A percentile compares a stretch with the other conserved stretches of the same genome.
These are phyloP conservation scores for Luzula sylvatica DNA, from an alignment of 176 grass and related monocot genomes.

Conservation along the genomic window DNA sequence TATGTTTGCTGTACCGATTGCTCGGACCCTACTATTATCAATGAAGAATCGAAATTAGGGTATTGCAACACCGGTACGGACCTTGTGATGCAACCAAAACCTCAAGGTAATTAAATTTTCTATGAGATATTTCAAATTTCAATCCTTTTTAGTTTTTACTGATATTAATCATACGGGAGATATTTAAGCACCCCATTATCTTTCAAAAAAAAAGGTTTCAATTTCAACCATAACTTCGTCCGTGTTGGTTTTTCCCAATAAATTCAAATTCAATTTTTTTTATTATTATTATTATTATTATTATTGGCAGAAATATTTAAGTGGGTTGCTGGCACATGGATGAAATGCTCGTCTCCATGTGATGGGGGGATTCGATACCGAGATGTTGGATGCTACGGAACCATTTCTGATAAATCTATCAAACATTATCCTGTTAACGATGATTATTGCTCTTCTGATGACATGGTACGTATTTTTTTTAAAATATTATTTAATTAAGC, in stretches of 20 bases:
- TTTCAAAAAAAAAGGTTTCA: too few relatives aligned
- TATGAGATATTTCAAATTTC: not conserved
- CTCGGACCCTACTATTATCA: conserved; percentile 47
- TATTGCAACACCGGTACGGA: conserved; percentile 52
- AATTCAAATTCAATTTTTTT: not conserved
- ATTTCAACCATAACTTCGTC: too few relatives aligned
- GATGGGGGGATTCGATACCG: conserved; percentile 61
- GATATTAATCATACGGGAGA: not conserved
- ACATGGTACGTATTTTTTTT: conserved; percentile 22
- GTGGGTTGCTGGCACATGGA: conserved; percentile 65
- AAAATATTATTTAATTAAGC: not conserved
- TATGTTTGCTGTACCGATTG: conserved; percentile 81
- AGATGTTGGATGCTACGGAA: conserved; percentile 45
- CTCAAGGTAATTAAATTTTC: conserved; percentile 31
- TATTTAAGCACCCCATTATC: too few relatives aligned
- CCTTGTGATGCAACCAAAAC: conserved; percentile 52
- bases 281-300: conserved; percentile 7
- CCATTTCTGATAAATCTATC: conserved; percentile 34
- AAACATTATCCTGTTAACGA: conserved; percentile 73
- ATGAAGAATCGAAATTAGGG: conserved; percentile 47
- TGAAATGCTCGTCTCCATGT: conserved; percentile 76
- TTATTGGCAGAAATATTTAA: conserved; percentile 49
- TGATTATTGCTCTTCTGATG: not conserved
- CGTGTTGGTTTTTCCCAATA: not conserved
- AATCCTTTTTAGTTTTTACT: not conserved